These are phyloP conservation scores for Coffea eugenioides DNA, from an alignment of 257 asterid species.

Conservation along the genomic window DNA sequence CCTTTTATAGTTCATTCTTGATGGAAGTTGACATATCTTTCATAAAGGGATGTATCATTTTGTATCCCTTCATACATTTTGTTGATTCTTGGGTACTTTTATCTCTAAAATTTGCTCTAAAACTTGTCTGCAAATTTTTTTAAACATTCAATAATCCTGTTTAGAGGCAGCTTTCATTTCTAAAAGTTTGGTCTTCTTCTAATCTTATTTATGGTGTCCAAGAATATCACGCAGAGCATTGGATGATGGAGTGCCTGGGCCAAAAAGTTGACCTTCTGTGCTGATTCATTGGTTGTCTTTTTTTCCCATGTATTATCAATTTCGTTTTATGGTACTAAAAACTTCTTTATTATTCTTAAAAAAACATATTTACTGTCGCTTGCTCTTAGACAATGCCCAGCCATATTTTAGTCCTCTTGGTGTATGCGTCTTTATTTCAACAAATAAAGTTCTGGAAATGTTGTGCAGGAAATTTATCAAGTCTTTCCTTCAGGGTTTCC, in stretches of 20 bases:
- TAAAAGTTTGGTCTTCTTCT: neutral
- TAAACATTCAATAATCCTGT: neutral
- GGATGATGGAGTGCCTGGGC: neutral
- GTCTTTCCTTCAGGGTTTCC: slow-evolving; percentile 94
- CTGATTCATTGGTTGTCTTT: neutral
- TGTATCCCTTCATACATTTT: neutral
- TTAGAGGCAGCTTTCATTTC: neutral
- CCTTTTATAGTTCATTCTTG: neutral
- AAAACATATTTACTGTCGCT: neutral
- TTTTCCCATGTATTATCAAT: neutral
- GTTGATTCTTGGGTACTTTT: neutral
- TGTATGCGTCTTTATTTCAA: neutral
- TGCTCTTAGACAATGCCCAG: neutral
- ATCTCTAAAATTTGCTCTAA: neutral
- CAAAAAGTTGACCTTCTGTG: neutral
- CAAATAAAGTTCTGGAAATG: slow-evolving; percentile 3
- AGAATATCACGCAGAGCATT: neutral
- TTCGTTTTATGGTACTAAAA: neutral
- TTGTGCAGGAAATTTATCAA: slow-evolving; percentile 76
- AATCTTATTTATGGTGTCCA: too few relatives aligned
- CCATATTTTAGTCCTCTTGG: neutral
- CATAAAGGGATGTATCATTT: neutral
- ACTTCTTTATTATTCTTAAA: too few relatives aligned
- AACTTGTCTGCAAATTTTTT: neutral
- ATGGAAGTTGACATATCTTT: too few relatives aligned